These are phyloP conservation scores for Trichoderma aggressivum DNA, from an alignment of 2,329 filamentous ascomycete genomes.

Conservation along the genomic window DNA sequence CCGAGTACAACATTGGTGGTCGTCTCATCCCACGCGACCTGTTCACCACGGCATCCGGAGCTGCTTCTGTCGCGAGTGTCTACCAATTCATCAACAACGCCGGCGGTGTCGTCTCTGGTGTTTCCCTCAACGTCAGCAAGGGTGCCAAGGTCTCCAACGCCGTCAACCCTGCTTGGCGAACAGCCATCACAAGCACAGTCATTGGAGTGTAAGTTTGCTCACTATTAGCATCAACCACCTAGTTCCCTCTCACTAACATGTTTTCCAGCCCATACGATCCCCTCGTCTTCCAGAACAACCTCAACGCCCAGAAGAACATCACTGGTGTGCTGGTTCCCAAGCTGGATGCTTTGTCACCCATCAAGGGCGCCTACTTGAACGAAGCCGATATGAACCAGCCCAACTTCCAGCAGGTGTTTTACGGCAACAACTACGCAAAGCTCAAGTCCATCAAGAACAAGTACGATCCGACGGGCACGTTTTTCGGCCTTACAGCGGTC, in stretches of 20 bases:
- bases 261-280: neutral
- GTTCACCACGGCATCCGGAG: neutral
- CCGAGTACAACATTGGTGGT: neutral
- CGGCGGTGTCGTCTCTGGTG: neutral
- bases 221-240: neutral
- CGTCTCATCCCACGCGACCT: neutral
- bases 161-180: neutral
- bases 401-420: conserved; percentile 40
- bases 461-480: conserved; percentile 44
- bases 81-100: neutral
- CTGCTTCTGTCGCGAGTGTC: neutral
- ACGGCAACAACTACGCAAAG: conserved; percentile 39
- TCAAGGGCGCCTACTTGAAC: conserved; percentile 37
- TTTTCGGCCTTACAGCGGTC: conserved; percentile 44
- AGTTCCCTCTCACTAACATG: neutral
- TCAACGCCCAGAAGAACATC: neutral
- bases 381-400: conserved; percentile 44
- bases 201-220: neutral
- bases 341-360: neutral
- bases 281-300: neutral
- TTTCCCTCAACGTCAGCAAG: neutral
- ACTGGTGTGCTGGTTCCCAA: neutral
- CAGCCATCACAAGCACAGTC: neutral
- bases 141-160: neutral
- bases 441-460: conserved; percentile 43